Percentiles rank a stretch among this genome's conserved stretches.
These are phyloP conservation scores for Beta lomatogona DNA, from an alignment of 179 eudicot species.

Conservation along the genomic window DNA sequence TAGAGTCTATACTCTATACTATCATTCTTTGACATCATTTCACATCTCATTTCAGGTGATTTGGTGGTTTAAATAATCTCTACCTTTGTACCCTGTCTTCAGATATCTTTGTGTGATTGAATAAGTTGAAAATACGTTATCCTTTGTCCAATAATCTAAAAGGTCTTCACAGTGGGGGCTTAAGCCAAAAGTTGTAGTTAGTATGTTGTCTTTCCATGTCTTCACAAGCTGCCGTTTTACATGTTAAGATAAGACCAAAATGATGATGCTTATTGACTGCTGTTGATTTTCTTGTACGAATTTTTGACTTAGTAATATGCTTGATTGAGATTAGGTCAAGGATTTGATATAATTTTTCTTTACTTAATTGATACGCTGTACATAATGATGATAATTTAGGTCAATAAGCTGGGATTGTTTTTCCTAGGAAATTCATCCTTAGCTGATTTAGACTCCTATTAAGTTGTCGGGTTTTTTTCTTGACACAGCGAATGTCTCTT, in stretches of 20 bases:
- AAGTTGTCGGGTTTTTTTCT: slow-evolving; percentile 18
- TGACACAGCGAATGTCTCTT: no score
- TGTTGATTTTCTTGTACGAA: slow-evolving; percentile 25
- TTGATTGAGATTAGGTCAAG: slow-evolving; percentile 26
- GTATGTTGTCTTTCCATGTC: slow-evolving; percentile 30
- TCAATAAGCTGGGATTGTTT: slow-evolving; percentile 17
- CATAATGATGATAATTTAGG: slow-evolving; percentile 13
- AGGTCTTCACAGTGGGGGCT: slow-evolving; percentile 28
- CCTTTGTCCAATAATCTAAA: slow-evolving; percentile 2
- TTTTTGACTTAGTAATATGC: slow-evolving; percentile 22
- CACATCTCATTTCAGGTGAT: slow-evolving; percentile 10
- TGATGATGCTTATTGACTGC: slow-evolving; percentile 31
- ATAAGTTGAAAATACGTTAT: slow-evolving; percentile 15
- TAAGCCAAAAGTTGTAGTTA: slow-evolving; percentile 26
- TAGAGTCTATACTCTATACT: not conserved
- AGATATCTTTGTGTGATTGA: not conserved
- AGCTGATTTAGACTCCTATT: slow-evolving; percentile 18
- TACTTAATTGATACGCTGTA: slow-evolving; percentile 21
- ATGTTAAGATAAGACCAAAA: slow-evolving; percentile 21
- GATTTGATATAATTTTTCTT: slow-evolving; percentile 15
- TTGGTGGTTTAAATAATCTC: not conserved
- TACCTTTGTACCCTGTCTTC: not conserved
- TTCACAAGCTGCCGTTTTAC: slow-evolving; percentile 24
- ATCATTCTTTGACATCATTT: slow-evolving; percentile 35
- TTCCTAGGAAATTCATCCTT: not conserved